These are phyloP conservation scores for Coemansia asiatica DNA, from an alignment of 192 early-diverging fungal species.

Conservation along the genomic window DNA sequence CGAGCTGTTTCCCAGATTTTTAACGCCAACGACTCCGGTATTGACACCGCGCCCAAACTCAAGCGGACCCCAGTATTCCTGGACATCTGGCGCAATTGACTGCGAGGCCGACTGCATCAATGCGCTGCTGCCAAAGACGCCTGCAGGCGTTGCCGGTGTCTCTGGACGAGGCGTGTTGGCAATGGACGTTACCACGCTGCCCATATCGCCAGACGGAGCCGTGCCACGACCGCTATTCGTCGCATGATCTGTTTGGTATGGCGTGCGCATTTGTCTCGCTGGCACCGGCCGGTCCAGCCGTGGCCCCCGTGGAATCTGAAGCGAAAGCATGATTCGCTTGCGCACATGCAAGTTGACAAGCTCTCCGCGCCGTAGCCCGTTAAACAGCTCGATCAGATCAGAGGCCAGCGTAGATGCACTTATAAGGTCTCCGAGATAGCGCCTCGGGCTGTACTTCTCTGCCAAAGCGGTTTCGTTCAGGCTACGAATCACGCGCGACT, in stretches of 20 bases:
- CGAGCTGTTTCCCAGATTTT: not conserved
- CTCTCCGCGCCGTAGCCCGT: slow-evolving; percentile 43
- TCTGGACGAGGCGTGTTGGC: slow-evolving; percentile 41
- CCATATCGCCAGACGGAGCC: slow-evolving; percentile 1
- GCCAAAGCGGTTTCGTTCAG: slow-evolving; percentile 44
- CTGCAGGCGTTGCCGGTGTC: slow-evolving; percentile 35
- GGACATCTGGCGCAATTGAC: slow-evolving; percentile 27
- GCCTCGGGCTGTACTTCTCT: slow-evolving; percentile 20
- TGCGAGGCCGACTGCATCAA: slow-evolving; percentile 9
- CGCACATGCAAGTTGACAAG: slow-evolving; percentile 45
- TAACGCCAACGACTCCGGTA: slow-evolving; percentile 18
- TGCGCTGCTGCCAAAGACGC: slow-evolving; percentile 9
- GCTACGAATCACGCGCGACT: slow-evolving; percentile 46
- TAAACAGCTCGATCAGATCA: slow-evolving; percentile 43
- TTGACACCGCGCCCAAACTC: slow-evolving; percentile 21
- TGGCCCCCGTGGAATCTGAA: slow-evolving; percentile 51
- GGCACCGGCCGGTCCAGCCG: slow-evolving; percentile 41
- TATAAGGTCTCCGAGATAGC: slow-evolving; percentile 35
- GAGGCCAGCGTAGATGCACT: slow-evolving; percentile 26
- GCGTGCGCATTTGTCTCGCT: slow-evolving; percentile 9
- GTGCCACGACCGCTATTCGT: slow-evolving; percentile 9
- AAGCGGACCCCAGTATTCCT: slow-evolving; percentile 37
- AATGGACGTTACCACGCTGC: slow-evolving; percentile 24
- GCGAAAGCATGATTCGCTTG: slow-evolving; percentile 51
- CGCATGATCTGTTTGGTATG: slow-evolving; percentile 8